phyloP scores from a whole-genome alignment of 768 basidiomycete genomes.

The Mycena alexandri region DNA sequence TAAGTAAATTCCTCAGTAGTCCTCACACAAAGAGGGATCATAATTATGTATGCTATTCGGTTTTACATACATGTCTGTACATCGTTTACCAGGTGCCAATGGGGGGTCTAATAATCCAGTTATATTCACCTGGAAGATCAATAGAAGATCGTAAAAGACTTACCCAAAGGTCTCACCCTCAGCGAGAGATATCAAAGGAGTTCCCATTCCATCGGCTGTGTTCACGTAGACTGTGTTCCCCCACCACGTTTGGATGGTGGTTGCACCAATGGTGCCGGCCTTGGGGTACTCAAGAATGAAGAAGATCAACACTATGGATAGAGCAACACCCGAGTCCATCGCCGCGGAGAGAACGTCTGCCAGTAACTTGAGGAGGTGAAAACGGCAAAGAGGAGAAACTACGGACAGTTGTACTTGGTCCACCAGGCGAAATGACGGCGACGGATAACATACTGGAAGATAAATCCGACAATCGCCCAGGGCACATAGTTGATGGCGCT shows the following conservation, averaged over 20 bases:
- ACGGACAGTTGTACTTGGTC: constrained; percentile 79
- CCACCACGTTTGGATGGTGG: constrained; percentile 50
- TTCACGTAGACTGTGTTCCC: constrained; percentile 44
- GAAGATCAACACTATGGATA: constrained; percentile 72
- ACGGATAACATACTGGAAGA: constrained; percentile 79
- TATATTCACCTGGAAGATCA: too few relatives aligned
- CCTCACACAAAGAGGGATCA: too few relatives aligned
- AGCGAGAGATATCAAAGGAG: too few relatives aligned
- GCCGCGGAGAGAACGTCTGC: constrained; percentile 76
- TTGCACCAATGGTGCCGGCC: constrained; percentile 51
- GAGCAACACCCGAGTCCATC: constrained; percentile 75
- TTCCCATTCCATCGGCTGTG: too few relatives aligned
- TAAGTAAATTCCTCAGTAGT: too few relatives aligned
- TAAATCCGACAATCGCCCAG: constrained; percentile 76
- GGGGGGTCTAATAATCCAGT: too few relatives aligned
- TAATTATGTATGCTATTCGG: too few relatives aligned
- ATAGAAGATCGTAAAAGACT: too few relatives aligned
- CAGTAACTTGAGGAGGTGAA: not conserved
- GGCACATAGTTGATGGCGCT: constrained; percentile 86
- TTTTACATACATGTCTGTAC: too few relatives aligned
- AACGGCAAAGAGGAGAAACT: not conserved
- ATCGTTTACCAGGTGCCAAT: too few relatives aligned
- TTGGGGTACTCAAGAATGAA: constrained; percentile 62
- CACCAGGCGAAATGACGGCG: constrained; percentile 70
- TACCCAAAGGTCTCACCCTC: too few relatives aligned